Percentiles rank a stretch among this genome's conserved stretches.
These are phyloP conservation scores for Pseudogymnoascus sp. DNA, from an alignment of 2,329 filamentous ascomycete genomes.

Conservation along the genomic window DNA sequence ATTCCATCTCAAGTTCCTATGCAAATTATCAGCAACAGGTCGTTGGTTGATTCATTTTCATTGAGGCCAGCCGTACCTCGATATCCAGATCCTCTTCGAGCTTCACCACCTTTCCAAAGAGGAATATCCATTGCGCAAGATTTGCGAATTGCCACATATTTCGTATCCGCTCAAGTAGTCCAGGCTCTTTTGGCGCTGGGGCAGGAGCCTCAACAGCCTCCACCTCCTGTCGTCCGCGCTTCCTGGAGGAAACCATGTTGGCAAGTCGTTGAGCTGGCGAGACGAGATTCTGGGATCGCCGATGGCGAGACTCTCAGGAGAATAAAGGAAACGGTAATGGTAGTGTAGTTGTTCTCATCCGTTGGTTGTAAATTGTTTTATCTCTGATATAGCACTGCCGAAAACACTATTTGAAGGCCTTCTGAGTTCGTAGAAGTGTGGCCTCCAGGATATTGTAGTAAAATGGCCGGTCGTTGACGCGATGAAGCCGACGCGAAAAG, in stretches of 20 bases:
- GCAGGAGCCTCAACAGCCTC: conserved; percentile 22
- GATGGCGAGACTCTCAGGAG: not conserved
- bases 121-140: conserved; percentile 84
- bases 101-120: conserved; percentile 84
- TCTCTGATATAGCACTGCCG: not conserved
- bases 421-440: not conserved
- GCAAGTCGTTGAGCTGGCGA: not conserved
- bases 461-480: conserved; percentile 5
- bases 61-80: conserved; percentile 54
- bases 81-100: conserved; percentile 84
- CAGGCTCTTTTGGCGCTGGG: conserved; percentile 25
- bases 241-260: conserved; percentile 41
- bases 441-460: not conserved
- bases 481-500: conserved; percentile 8
- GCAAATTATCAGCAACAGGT: conserved; percentile 12
- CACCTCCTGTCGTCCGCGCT: conserved; percentile 41
- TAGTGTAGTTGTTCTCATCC: conserved; percentile 5
- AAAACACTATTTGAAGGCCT: not conserved
- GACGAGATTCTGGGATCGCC: not conserved
- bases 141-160: conserved; percentile 96
- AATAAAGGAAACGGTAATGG: not conserved
- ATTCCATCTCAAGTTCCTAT: conserved; percentile 84
- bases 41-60: not conserved
- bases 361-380: not conserved
- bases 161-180: conserved; percentile 59